Evolutionary conservation across 2,329 filamentous ascomycete species (phyloP), one percentile per base, ranked within the genome.

Genomic region (Clarireedia paspali): DNA sequence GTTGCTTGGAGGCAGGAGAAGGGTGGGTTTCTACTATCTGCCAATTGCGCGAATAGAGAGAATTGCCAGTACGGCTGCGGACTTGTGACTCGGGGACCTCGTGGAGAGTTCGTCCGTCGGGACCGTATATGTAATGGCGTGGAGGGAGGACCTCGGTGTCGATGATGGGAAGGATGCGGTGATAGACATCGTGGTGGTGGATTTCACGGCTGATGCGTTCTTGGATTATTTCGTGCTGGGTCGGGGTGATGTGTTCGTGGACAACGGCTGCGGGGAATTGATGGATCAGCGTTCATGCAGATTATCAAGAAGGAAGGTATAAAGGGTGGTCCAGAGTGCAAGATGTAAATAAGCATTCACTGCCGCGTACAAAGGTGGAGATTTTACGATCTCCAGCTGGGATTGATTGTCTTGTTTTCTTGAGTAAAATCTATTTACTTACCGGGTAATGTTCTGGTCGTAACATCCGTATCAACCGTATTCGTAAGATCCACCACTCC

Each of bases 141-240:
- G 78, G 68, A 2, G 79, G 77, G 1, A 81, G 70, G 9, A 81
- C 71, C 62, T 81, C 74, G 12, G 76, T 73, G 52, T 81, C 75
- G 27, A 76, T 70, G 23, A 82, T 71, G 3, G 79, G 79, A n/a
- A 77, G 73, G 26, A 78, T 70, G 26, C 75, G 74, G 57, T 81
- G 77, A 60, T 74, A 75, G 38, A 77, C 66, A 59, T 80, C 74
- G 63, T 81, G 72, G 36, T 74, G 75, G 67, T 82, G 79, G 36
- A 79, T 78, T 57, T 81, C 78, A 39, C 77, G 75, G 6, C 73
- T 75, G 50, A 80, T 75, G 23, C 64, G 61, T 61, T 79, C 72
- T 60, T 78, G 69, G 15, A 72, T 63, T 46, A 80, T 70, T 49
- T 79, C 70, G 57, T 77, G 76, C 10, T 71, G 63, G 14, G 72